A percentile compares a stretch with the other conserved stretches of the same genome.
phyloP scores from a whole-genome alignment of 164 flowering plant genomes.

The Sedum album region DNA sequence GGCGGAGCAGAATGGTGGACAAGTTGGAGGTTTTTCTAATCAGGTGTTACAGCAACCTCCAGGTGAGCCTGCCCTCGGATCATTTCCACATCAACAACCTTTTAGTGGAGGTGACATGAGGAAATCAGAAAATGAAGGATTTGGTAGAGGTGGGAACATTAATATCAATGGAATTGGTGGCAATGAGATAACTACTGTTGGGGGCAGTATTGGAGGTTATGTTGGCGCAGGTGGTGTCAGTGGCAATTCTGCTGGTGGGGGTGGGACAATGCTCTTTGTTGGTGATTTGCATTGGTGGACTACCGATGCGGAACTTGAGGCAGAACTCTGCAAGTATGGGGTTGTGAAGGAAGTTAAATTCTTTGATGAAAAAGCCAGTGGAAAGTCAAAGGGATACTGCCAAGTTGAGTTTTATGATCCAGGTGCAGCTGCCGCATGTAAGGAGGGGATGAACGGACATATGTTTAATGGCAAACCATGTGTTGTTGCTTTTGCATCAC shows the following conservation, averaged over 20 bases:
- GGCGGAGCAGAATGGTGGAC: conserved; percentile 19
- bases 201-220: conserved; percentile 13
- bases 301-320: conserved; percentile 68
- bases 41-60: conserved; percentile 18
- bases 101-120: conserved; percentile 26
- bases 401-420: conserved; percentile 68
- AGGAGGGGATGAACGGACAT: conserved; percentile 61
- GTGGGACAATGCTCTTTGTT: conserved; percentile 61
- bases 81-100: conserved; percentile 21
- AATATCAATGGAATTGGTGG: conserved; percentile 20
- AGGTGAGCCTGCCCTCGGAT: conserved; percentile 26
- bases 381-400: conserved; percentile 74
- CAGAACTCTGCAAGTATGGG: conserved; percentile 49
- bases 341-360: conserved; percentile 63
- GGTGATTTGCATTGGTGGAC: conserved; percentile 85
- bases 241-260: conserved; percentile 31
- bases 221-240: conserved; percentile 26
- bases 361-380: conserved; percentile 72
- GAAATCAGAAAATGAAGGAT: conserved; percentile 21
- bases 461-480: conserved; percentile 63
- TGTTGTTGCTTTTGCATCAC: conserved; percentile 66
- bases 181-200: neutral
- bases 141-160: conserved; percentile 23
- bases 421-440: conserved; percentile 51
- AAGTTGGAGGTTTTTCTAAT: conserved; percentile 34